Evolutionary conservation across 208 protist species (phyloP), one percentile per base, ranked within the genome.

Genomic region (Wallacemonas rigidus): DNA sequence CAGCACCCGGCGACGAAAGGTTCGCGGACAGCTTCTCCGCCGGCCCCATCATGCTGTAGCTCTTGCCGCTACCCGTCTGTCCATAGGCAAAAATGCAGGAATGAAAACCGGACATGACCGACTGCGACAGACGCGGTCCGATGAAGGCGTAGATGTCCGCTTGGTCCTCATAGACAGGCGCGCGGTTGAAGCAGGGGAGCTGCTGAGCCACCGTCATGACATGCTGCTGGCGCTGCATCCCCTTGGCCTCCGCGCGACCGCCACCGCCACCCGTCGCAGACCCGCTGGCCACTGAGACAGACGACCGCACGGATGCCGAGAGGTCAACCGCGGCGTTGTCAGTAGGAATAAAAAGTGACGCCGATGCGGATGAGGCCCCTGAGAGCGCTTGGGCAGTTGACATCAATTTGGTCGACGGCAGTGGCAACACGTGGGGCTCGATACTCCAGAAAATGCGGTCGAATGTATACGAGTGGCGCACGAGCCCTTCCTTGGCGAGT

Each of bases 51-150:
- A 98, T 95, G 79, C 89, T 96, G 76, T 97, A 88, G 43, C 84
- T 97, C 77, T 97, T 98, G 12, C 92, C 92, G 67, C 88, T 93
- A 39, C 94, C 92, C 1, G 94, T 98, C 68, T 97, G 91, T 2
- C 92, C 94, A 63, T 98, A 98, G 7, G 94, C 94, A 68, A 98
- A 93, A 1, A 98, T 51, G 51, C 91, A 97, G 11, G 83, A 78
- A 65, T 98, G 97, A 81, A 89, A 98, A 68, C 94, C 91, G 11
- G 82, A 76, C 81, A 98, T 87, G 9, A 85, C 82, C 14, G 86
- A 71, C 17, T 90, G 72, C 69, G 82, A 81, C 78, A 97, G 75
- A n/a, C 76, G 81, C 4, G 85, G 88, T 1, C 93, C 93, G 61
- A 96, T 87, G 39, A 82, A 91, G 9, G 55, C 65, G 69, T 95